Evolutionary conservation across 345 rosid genomes (phyloP), one percentile per base, ranked within the genome.

Genomic region (Bruguiera parviflora): DNA sequence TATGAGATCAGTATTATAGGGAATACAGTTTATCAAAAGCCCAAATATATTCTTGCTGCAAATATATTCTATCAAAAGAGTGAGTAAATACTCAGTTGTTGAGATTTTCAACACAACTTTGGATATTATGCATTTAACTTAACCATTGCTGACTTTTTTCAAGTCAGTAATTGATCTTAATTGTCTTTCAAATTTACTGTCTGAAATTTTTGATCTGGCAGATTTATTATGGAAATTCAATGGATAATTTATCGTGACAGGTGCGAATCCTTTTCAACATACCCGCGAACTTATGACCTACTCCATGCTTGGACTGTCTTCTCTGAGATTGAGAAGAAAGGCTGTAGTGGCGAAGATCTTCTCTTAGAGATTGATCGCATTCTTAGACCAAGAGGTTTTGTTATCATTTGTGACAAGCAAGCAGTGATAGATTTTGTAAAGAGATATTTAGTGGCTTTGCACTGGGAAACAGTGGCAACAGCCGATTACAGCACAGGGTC

Each of bases 241-340:
- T 7, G 22, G 58, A 53, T 21, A 60, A 28, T 20, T 71, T 39
- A 29, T 58, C 63, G 51, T 61, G 43, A 52, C 81, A 92, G 97
- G 97, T 92, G 96, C 60, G 96, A 92, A 69, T 87, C 97, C 66
- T 92, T 55, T 73, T 89, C 96, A 64, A 88, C 88, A 4, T 92
- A 92, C 16, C 97, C 97, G 1, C 78, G 96, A 69, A 92, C 97
- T 20, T 92, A 86, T 28, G 96, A 92, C 83, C n/a, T 53, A 6
- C 58, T 53, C 5, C 58, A 21, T 53, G 58, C 25, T 1, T 53
- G 25, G 58, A 53, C 24, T 22, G 25, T 53, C 58, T 53, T 53
- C 3, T 53, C 58, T 20, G 58, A 53, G 27, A 53, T 21, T 0
- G 88, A 56, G 82, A 83, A 76, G 81, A 89, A 84, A 75, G 88